Evolutionary conservation across 1,139 yeast species (phyloP), one percentile per base, ranked within the genome.

Genomic region (Pichia sp.): DNA sequence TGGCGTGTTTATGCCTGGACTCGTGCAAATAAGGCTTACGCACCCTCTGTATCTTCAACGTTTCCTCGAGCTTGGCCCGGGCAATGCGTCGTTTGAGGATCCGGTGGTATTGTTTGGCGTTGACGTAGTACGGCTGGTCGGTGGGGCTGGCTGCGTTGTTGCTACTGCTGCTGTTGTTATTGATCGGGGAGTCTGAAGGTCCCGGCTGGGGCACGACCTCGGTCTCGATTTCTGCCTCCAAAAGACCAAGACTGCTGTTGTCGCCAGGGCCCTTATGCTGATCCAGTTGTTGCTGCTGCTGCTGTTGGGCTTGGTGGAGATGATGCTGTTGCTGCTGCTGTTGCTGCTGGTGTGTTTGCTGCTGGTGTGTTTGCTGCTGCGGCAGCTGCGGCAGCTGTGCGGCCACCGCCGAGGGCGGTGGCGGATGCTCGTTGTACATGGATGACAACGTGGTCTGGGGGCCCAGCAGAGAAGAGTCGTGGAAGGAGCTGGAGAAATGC

Each of bases 1-100:
- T 93, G 23, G 99, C 99, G 70, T 95, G 99, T 70, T 93, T 93
- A 71, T 95, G 99, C 64, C 99, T 81, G 16, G 97, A 90, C 71
- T 95, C 99, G 69, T 95, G 99, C 54, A 95, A 73, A 69, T 95
- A 95, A 3, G 99, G 99, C 67, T 87, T 87, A 62, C 98, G 81
- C 8, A 95, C 95, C 60, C 97, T 79, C 29, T 95, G 95, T 8
- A 88, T 88, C 67, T 89, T 87, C 59, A 93, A 77, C 50, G 84
- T 81, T 66, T 93, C 98, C 67, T 93, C 99, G 52, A 93, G 78
- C 69, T 86, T 88, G 8, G 98, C 98, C 55, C 99, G 77, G 1
- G 99, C 98, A 50, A 90, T 81, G 63, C 99, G 81, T 64, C 99
- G 80, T 70, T 93, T 93, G 62, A 95, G 74, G 23, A 95, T 95